Percentiles rank a stretch among this genome's conserved stretches.
Conservation (phyloP, 371 early-diverging fungal genomes). For the Polyrhizophydium stewartii region DNA sequence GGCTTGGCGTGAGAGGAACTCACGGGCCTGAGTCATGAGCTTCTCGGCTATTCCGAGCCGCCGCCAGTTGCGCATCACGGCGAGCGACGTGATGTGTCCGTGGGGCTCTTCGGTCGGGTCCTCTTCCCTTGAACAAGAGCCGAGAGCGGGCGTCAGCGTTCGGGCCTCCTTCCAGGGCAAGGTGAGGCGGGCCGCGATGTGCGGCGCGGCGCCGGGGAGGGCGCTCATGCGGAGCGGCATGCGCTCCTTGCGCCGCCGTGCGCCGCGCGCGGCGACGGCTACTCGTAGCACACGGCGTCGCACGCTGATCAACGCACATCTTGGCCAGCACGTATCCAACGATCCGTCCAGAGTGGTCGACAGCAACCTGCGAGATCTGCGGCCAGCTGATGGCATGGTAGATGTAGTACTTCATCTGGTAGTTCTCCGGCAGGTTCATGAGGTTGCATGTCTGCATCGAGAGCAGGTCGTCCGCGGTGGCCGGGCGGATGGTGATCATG, state of each 20-base stretch:
- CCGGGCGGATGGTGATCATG: conserved; percentile 12
- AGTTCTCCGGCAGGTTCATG: conserved; percentile 96
- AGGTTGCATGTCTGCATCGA: conserved; percentile 93
- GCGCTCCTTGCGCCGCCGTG: no score
- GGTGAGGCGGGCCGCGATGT: no score
- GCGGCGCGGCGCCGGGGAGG: no score
- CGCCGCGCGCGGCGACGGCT: no score
- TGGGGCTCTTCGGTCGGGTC: conserved; percentile 71
- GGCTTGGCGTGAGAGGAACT: conserved; percentile 5
- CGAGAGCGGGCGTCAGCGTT: no score
- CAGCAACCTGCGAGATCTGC: conserved; percentile 92
- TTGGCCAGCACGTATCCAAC: conserved; percentile 97
- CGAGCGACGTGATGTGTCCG: conserved; percentile 95
- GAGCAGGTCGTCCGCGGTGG: conserved; percentile 30
- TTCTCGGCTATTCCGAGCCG: conserved; percentile 94
- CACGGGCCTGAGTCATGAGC: conserved; percentile 89
- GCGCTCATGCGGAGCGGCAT: neutral
- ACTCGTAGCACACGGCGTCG: no score
- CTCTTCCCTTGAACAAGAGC: conserved; percentile 66
- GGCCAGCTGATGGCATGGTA: conserved; percentile 97
- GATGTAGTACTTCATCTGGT: conserved; percentile 97
- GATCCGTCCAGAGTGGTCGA: conserved; percentile 83
- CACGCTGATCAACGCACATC: no score
- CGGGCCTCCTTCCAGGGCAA: no score
- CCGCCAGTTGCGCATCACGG: conserved; percentile 93